phyloP scores from a whole-genome alignment of 352 stramenopile species.

The Phytophthora tentaculata region DNA sequence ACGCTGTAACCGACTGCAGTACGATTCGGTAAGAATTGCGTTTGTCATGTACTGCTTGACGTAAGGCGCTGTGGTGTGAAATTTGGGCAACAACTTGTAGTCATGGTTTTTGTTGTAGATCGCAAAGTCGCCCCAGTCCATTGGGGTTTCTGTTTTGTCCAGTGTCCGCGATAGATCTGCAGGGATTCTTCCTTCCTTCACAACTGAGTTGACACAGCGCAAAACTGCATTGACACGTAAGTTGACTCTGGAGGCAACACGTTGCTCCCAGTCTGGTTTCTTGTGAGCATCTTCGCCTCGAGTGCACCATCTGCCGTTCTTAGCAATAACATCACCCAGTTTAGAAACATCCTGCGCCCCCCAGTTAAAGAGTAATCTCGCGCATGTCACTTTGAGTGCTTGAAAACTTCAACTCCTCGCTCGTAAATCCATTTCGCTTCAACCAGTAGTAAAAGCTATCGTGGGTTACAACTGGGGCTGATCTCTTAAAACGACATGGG shows the following conservation, averaged over 20 bases:
- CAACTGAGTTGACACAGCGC: conserved; percentile 16
- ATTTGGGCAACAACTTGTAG: conserved; percentile 11
- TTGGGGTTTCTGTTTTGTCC: neutral
- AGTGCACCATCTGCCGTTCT: conserved; percentile 11
- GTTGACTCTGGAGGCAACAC: conserved; percentile 9
- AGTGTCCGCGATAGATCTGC: conserved; percentile 3
- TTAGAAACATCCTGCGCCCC: conserved; percentile 3
- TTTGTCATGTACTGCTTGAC: conserved; percentile 12
- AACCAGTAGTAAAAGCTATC: conserved; percentile 17
- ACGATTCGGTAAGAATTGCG: conserved; percentile 12
- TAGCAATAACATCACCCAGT: conserved; percentile 14
- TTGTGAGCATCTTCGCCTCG: conserved; percentile 15
- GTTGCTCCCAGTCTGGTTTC: conserved; percentile 18
- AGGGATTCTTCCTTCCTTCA: conserved; percentile 1
- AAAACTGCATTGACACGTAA: conserved; percentile 11
- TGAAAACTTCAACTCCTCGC: conserved; percentile 9
- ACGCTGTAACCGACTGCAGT: neutral
- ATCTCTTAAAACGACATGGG: neutral
- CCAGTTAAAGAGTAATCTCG: conserved; percentile 4
- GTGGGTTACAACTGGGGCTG: conserved; percentile 6
- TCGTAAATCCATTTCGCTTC: conserved; percentile 9
- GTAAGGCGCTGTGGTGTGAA: conserved; percentile 11
- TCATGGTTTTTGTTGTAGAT: neutral
- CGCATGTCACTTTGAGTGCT: neutral
- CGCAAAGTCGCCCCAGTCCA: conserved; percentile 7